Evolutionary conservation across 345 rosid genomes (phyloP), one percentile per base, ranked within the genome.

Genomic region (Camelina laxa): DNA sequence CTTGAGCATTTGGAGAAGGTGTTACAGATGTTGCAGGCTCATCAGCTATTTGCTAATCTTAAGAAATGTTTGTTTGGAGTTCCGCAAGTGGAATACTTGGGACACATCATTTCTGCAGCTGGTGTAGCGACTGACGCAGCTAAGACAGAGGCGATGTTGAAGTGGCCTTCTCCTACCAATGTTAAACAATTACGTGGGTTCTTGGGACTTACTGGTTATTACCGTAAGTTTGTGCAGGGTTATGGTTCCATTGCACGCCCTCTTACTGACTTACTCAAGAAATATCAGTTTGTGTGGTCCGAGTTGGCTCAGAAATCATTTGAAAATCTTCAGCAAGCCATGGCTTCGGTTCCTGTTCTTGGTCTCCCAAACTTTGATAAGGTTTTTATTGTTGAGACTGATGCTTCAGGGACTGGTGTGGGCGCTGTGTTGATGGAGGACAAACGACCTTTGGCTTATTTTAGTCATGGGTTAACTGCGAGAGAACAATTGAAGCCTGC

Each of bases 1-100:
- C 0, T 10, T 0, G 0, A 0, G 1, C 15, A 41, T 12, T 11
- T 41, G 1, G 1, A 10, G 15, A 0, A 3, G 1, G 6, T 41
- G 3, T 41, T 41, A 5, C 14, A 41, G 4, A 3, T 41, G 5
- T 12, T 41, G 4, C 2, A 3, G 3, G 15, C 14, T 4, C 9
- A 41, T 41, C 9, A 41, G 3, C 3, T 41, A 14, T 11, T 10
- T 2, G 45, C 45, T 4, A 12, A 41, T 9, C 1, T 11, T 0
- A 41, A 41, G 5, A 41, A 41, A 0, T 12, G 5, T 1, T 11
- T 3, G 4, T 41, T 41, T 41, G 45, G 15, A 0, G 5, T 0
- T 0, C 13, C 4, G 0, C 15, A 12, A 1, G 5, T 41, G 3
- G 45, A 41, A 0, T 41, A 41, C 1, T 11, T 41, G 5, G 15